A percentile compares a stretch with the other conserved stretches of the same genome.
Conservation (phyloP, 2,329 filamentous ascomycete species). For the Chaetoscypha palmicola region DNA sequence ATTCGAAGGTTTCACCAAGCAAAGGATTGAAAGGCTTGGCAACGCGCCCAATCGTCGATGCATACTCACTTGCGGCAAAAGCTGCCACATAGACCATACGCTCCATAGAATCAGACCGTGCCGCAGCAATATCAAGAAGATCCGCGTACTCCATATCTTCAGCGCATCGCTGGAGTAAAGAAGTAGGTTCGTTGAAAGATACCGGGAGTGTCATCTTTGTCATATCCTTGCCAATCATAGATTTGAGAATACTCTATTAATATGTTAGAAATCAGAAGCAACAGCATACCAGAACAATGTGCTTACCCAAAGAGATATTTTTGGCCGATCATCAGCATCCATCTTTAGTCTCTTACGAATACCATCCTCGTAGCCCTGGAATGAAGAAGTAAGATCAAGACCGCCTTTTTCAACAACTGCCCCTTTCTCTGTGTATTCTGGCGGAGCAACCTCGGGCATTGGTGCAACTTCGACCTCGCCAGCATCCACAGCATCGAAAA, state of each 20-base stretch:
- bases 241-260: slow-evolving; percentile 82
- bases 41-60: slow-evolving; percentile 91
- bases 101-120: slow-evolving; percentile 79
- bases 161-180: slow-evolving; percentile 84
- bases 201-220: slow-evolving; percentile 98
- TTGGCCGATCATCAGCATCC: slow-evolving; percentile 87
- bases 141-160: slow-evolving; percentile 99
- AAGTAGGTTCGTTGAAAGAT: slow-evolving; percentile 97
- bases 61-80: slow-evolving; percentile 94
- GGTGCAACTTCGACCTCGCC: slow-evolving; percentile 79
- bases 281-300: background rate
- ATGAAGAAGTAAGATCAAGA: slow-evolving; percentile 67
- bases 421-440: slow-evolving; percentile 34
- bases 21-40: slow-evolving; percentile 98
- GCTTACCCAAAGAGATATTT: slow-evolving; percentile 91
- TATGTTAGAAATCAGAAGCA: slow-evolving; percentile 21
- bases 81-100: slow-evolving; percentile 90
- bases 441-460: slow-evolving; percentile 39
- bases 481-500: slow-evolving; percentile 94
- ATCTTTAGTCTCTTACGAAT: slow-evolving; percentile 73
- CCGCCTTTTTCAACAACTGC: slow-evolving; percentile 40
- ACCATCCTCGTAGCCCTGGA: slow-evolving; percentile 86
- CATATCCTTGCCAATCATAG: slow-evolving; percentile 99
- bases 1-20: slow-evolving; percentile 94
- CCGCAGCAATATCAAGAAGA: slow-evolving; percentile 80